A percentile compares a stretch with the other conserved stretches of the same genome.
Conservation (phyloP, 768 basidiomycete genomes). For the Daedalea quercina region DNA sequence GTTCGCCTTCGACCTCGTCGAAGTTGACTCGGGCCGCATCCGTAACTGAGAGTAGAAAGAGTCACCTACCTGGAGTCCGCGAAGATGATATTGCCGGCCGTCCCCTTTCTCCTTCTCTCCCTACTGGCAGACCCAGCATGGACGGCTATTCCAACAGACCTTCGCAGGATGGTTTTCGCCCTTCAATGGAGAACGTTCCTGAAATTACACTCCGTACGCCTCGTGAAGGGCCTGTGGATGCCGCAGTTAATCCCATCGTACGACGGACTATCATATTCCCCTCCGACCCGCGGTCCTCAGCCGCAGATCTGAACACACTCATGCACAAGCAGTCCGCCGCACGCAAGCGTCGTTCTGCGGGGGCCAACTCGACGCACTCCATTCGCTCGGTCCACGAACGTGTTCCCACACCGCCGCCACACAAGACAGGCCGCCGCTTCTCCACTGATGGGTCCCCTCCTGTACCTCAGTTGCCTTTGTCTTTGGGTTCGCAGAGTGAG, state of each 20-base stretch:
- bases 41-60: slow-evolving; percentile 23
- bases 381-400: slow-evolving; percentile 75
- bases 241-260: slow-evolving; percentile 42
- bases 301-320: slow-evolving; percentile 47
- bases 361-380: slow-evolving; percentile 50
- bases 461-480: slow-evolving; percentile 54
- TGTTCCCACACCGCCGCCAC: slow-evolving; percentile 81
- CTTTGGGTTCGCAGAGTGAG: slow-evolving; percentile 37
- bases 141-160: slow-evolving; percentile 29
- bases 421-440: slow-evolving; percentile 55
- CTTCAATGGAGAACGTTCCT: slow-evolving; percentile 1
- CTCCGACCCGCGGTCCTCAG: slow-evolving; percentile 54
- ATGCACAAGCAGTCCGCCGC: slow-evolving; percentile 48
- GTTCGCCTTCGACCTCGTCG: slow-evolving; percentile 63
- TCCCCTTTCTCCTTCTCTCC: slow-evolving; percentile 7
- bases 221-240: slow-evolving; percentile 7
- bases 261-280: slow-evolving; percentile 78
- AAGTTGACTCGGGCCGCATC: slow-evolving; percentile 41
- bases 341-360: slow-evolving; percentile 54
- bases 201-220: slow-evolving; percentile 7
- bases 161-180: slow-evolving; percentile 12
- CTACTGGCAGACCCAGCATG: slow-evolving; percentile 22
- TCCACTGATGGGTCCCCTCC: slow-evolving; percentile 64
- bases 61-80: slow-evolving; percentile 13
- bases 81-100: slow-evolving; percentile 7